Evolutionary conservation across 495 filamentous ascomycete species (phyloP).

Genomic region (Aspergillus wentii): DNA sequence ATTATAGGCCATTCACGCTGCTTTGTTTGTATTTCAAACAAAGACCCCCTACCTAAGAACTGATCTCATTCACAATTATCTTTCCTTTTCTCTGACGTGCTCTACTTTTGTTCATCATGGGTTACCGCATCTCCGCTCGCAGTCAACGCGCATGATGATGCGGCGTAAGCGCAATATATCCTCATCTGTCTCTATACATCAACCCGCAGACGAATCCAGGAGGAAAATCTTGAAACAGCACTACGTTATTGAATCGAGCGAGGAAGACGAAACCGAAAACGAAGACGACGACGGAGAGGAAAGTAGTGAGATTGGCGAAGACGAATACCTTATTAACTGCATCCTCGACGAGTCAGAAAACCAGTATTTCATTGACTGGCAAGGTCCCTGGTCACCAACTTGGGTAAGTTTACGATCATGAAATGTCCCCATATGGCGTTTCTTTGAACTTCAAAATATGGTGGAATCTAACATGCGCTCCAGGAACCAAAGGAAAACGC

Average conservation of each 20-base stretch:
- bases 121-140: slow-evolving; percentile 4
- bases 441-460: too few relatives aligned
- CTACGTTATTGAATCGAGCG: slow-evolving; percentile 7
- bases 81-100: neutral
- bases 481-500: slow-evolving; percentile 41
- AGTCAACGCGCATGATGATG: slow-evolving; percentile 25
- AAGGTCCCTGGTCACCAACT: slow-evolving; percentile 29
- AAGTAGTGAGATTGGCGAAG: slow-evolving; percentile 12
- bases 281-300: slow-evolving; percentile 5
- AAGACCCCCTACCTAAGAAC: too few relatives aligned
- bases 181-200: slow-evolving; percentile 7
- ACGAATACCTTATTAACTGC: slow-evolving; percentile 31
- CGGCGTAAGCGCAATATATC: slow-evolving; percentile 15
- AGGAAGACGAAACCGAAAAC: slow-evolving; percentile 14
- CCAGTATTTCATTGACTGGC: slow-evolving; percentile 42
- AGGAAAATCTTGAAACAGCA: slow-evolving; percentile 5
- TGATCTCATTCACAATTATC: neutral
- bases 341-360: slow-evolving; percentile 34
- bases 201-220: slow-evolving; percentile 7
- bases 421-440: too few relatives aligned
- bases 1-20: too few relatives aligned
- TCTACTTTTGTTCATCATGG: slow-evolving; percentile 14
- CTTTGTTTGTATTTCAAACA: too few relatives aligned
- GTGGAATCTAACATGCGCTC: too few relatives aligned
- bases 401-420: slow-evolving; percentile 27